A percentile compares a stretch with the other conserved stretches of the same genome.
phyloP scores from a whole-genome alignment of 2,329 filamentous ascomycete species.

The Monilinia fructicola region DNA sequence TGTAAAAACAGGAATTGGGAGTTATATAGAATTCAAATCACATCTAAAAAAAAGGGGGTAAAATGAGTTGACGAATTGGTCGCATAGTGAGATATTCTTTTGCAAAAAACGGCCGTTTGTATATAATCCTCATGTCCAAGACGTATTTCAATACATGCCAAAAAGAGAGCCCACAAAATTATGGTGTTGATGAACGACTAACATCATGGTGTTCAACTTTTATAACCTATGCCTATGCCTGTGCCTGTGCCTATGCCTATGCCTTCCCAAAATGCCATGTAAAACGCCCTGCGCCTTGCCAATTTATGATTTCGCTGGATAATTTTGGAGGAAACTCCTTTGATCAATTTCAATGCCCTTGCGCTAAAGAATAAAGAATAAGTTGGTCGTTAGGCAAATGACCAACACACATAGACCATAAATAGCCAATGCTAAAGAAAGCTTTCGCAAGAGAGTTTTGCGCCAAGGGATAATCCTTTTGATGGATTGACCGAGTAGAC shows the following conservation, averaged over 20 bases:
- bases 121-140: constrained; percentile 10
- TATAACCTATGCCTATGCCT: background rate
- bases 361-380: constrained; percentile 65
- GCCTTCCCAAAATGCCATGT: background rate
- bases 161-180: background rate
- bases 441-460: constrained; percentile 63
- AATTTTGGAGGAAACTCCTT: background rate
- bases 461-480: constrained; percentile 42
- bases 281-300: constrained; percentile 14
- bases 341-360: constrained; percentile 52
- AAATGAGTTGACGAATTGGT: background rate
- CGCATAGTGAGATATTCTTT: background rate
- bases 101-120: background rate
- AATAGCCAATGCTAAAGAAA: constrained; percentile 72
- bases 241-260: background rate
- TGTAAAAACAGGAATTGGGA: constrained; percentile 2
- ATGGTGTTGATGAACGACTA: constrained; percentile 5
- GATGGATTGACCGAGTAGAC: constrained; percentile 20
- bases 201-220: constrained; percentile 3
- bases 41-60: background rate
- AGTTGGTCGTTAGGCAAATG: constrained; percentile 79
- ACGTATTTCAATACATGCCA: constrained; percentile 4
- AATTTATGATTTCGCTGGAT: constrained; percentile 9
- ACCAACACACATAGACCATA: constrained; percentile 90
- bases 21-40: background rate